phyloP scores from a whole-genome alignment of 768 basidiomycete genomes.

The Chalciporus pseudorubinellus region DNA sequence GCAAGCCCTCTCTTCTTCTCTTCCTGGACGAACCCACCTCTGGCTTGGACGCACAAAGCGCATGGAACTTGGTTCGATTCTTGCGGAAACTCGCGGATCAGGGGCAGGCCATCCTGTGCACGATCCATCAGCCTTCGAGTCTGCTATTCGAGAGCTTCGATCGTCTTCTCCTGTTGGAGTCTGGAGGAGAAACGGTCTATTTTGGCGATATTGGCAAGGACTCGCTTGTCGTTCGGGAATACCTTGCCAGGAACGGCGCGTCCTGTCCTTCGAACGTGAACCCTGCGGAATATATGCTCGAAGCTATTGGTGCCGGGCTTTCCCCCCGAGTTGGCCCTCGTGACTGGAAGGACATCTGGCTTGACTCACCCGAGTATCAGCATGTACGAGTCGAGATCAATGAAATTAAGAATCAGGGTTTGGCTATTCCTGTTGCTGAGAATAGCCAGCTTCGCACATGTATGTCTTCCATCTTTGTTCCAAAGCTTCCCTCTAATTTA shows the following conservation, averaged over 20 bases:
- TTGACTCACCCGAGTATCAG: slow-evolving; percentile 60
- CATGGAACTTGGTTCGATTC: slow-evolving; percentile 82
- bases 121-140: slow-evolving; percentile 86
- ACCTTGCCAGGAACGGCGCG: slow-evolving; percentile 73
- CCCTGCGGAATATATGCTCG: slow-evolving; percentile 77
- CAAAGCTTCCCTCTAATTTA: neutral
- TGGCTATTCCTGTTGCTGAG: slow-evolving; percentile 41
- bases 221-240: slow-evolving; percentile 63
- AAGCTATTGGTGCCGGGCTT: slow-evolving; percentile 85
- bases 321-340: slow-evolving; percentile 67
- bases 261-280: slow-evolving; percentile 74
- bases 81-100: slow-evolving; percentile 78
- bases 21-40: slow-evolving; percentile 49
- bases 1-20: slow-evolving; percentile 45
- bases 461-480: slow-evolving; percentile 24
- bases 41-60: slow-evolving; percentile 61
- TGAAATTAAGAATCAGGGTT: slow-evolving; percentile 45
- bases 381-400: slow-evolving; percentile 43
- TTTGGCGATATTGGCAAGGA: slow-evolving; percentile 85
- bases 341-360: slow-evolving; percentile 89
- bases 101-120: slow-evolving; percentile 88
- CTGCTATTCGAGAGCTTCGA: slow-evolving; percentile 88
- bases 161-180: slow-evolving; percentile 61
- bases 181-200: slow-evolving; percentile 90
- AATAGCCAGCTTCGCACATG: slow-evolving; percentile 47